Evolutionary conservation across 192 early-diverging fungal species (phyloP), one percentile per base, ranked within the genome.

Genomic region (Umbelopsis vinacea): DNA sequence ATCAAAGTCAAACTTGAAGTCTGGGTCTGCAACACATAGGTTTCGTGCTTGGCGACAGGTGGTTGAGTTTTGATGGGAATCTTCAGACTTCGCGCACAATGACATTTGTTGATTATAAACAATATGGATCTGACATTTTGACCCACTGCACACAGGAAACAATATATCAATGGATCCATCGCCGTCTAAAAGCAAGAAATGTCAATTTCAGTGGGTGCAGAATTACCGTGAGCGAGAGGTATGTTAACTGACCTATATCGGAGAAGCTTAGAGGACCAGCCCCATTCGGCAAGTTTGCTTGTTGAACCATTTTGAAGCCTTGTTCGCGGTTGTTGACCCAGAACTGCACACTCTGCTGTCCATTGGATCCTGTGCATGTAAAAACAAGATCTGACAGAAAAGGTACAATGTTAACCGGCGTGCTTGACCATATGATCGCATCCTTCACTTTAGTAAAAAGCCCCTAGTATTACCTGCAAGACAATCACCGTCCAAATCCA

Each of bases 401-500:
- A 50, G 46, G 7, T 33, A 22, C 53, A 71, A 4, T 33, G 26
- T 37, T 17, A 46, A 77, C 17, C 24, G 15, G 40, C 6, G 7
- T 2, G 52, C 55, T 52, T 66, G 21, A 48, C 46, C 8, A 38
- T 35, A 40, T 19, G 23, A 17, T 53, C 0, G 66, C 37, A 21
- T 23, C 19, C 33, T 45, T 52, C 19, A 54, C 6, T 17, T 17
- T 3, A 21, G 6, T 53, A 6, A 47, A 46, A 46, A 35, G n/a
- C 68, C 73, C 2, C 60, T 22, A 23, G 68, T 29, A 40, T 74
- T 79, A 88, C 89, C 91, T 67, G 92, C 86, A 66, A 92, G 76
- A 76, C 96, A 98, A 84, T 98, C 96, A 24, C 96, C 96, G 72
- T 98, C 83, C 33, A 98, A 76, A 79, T 98, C 96, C 0, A 98